A percentile compares a stretch with the other conserved stretches of the same genome.
These are phyloP conservation scores for Yamadazyma dendronema DNA, from an alignment of 1,139 yeast genomes.

Conservation along the genomic window DNA sequence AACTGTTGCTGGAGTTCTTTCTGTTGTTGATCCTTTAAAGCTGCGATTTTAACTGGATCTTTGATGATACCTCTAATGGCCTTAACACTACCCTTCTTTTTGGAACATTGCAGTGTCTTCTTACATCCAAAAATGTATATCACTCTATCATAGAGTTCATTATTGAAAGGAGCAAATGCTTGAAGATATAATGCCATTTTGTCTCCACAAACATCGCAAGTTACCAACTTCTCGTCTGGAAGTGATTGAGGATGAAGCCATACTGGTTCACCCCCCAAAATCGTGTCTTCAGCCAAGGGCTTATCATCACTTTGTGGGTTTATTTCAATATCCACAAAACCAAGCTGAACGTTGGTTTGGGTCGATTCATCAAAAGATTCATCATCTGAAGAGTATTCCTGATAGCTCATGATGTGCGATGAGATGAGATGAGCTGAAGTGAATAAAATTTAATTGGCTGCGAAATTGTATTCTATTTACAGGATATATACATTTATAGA, in stretches of 20 bases:
- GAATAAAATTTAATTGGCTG: not conserved
- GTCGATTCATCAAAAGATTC: constrained; percentile 23
- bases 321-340: constrained; percentile 60
- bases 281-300: constrained; percentile 68
- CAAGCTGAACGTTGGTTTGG: constrained; percentile 46
- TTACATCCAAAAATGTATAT: constrained; percentile 78
- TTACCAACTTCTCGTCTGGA: constrained; percentile 51
- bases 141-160: constrained; percentile 73
- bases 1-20: constrained; percentile 33
- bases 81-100: constrained; percentile 66
- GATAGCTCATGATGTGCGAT: constrained; percentile 12
- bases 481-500: constrained; percentile 34
- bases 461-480: constrained; percentile 3
- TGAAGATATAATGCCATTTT: constrained; percentile 71
- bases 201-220: constrained; percentile 64
- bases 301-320: constrained; percentile 26
- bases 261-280: constrained; percentile 75
- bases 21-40: constrained; percentile 37
- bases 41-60: constrained; percentile 48
- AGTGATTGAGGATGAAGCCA: constrained; percentile 53
- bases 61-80: constrained; percentile 73
- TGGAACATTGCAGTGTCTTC: constrained; percentile 54
- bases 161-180: constrained; percentile 74
- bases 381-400: constrained; percentile 46
- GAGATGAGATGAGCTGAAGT: constrained; percentile 2